Evolutionary conservation across 2,329 filamentous ascomycete genomes (phyloP), one percentile per base, ranked within the genome.

Genomic region (Paraphaeosphaeria sporulosa): DNA sequence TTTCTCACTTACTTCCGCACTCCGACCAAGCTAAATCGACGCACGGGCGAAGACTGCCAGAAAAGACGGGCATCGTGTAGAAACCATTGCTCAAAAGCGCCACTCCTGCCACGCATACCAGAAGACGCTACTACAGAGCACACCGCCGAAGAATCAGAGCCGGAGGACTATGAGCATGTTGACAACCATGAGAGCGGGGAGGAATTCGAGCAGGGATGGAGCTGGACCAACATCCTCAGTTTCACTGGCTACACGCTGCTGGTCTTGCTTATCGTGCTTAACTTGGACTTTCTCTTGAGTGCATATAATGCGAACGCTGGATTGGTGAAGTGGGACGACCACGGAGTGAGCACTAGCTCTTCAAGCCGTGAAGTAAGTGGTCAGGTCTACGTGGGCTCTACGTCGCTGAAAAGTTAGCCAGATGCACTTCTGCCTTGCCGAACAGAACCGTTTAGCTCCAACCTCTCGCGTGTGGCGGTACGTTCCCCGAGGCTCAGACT

Each of bases 351-450:
- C 19, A 4, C 17, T 9, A 3, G 21, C 5, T 9, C 17, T 2
- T 10, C 40, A 25, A 36, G 27, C 12, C 32, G 21, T 13, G 44
- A 57, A 19, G 57, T 59, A 27, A 52, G 47, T 25, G 17, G 19
- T 13, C 17, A 34, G 1, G 10, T 23, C 32, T 1, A 5, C 23
- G 12, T 25, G 21, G 17, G 5, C 10, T 3, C 10, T 40, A 13
- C 17, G 17, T 7, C 25, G 19, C 48, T 54, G 8, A 47, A 3
- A 12, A 23, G 3, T 4, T 38, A 12, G n/a, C 30, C 30, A 72
- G 70, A 62, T 72, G 52, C 58, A 61, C 17, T 69, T 72, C 23
- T 72, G 70, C 30, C 64, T 69, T 25, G 23, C 53, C 4, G 44
- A 51, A 6, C 55, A 58, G 19, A 63, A 66, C 30, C 68, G 66